Percentiles rank a stretch among this genome's conserved stretches.
These are phyloP conservation scores for Eucalyptus paniculata DNA, from an alignment of 345 rosid species.

Conservation along the genomic window DNA sequence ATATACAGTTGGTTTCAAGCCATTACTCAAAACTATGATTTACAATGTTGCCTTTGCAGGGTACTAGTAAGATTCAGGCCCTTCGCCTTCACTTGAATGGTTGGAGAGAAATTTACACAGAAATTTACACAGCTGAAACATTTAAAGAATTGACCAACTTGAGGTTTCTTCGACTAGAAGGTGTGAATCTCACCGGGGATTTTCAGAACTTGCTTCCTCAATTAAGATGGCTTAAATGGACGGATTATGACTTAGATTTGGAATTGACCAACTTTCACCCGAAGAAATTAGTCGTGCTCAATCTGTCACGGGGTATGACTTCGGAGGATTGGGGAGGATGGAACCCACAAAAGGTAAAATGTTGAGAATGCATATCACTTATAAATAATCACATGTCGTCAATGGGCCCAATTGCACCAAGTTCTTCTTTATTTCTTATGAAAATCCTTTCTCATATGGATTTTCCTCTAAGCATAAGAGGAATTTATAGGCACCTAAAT, in stretches of 20 bases:
- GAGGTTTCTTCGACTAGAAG: neutral
- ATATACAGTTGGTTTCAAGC: neutral
- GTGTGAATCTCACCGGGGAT: neutral
- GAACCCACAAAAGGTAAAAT: neutral
- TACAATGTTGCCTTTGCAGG: neutral
- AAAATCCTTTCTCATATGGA: neutral
- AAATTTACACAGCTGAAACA: neutral
- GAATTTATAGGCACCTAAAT: neutral
- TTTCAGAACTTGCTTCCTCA: neutral
- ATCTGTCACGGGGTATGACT: accelerated
- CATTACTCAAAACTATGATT: neutral
- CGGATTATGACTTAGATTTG: accelerated
- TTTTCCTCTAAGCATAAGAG: neutral
- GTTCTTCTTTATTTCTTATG: neutral
- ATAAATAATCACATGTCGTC: neutral
- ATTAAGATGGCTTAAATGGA: neutral
- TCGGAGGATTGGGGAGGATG: neutral
- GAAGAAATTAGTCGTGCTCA: neutral
- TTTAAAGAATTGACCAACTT: neutral
- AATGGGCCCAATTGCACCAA: neutral
- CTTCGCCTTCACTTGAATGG: accelerated
- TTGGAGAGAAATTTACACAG: neutral
- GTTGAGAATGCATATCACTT: neutral
- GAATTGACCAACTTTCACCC: neutral
- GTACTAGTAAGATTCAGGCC: neutral